Conservation (phyloP, 208 protist species). For the Phytomonas serpens region DNA sequence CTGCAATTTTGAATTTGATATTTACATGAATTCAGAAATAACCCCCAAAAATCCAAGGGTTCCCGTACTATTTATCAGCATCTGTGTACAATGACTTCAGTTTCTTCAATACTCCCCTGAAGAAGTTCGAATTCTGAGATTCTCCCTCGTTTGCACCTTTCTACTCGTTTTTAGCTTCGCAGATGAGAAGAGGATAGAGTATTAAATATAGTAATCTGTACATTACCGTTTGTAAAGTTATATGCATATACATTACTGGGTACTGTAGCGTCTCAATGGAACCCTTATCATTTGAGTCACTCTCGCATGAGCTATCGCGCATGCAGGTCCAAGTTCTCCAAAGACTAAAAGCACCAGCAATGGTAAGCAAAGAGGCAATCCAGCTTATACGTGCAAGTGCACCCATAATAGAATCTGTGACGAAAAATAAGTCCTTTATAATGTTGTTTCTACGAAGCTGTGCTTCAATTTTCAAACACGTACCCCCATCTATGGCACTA, state of each 20-base stretch:
- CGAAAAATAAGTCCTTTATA: slow-evolving; percentile 13
- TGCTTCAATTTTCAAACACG: slow-evolving; percentile 41
- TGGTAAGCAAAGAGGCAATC: slow-evolving; percentile 34
- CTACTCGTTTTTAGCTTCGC: not conserved
- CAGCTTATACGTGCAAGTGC: slow-evolving; percentile 24
- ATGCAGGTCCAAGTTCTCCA: slow-evolving; percentile 70
- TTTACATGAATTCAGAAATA: not conserved
- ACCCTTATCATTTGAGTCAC: not conserved
- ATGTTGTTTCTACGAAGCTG: slow-evolving; percentile 51
- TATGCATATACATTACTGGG: not conserved
- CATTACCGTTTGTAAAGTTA: not conserved
- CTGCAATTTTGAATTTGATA: not conserved
- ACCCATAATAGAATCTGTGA: not conserved
- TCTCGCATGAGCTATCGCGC: slow-evolving; percentile 64
- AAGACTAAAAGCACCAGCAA: slow-evolving; percentile 35
- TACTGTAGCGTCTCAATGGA: not conserved
- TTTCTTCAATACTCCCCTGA: not conserved
- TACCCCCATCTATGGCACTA: slow-evolving; percentile 22
- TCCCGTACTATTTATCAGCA: not conserved
- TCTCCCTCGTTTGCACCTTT: not conserved
- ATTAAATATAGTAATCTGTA: not conserved
- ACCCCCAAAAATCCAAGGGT: not conserved
- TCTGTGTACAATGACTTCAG: not conserved
- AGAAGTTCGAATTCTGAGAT: not conserved
- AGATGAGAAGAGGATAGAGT: not conserved